Evolutionary conservation across 1,284 basidiomycete species (phyloP), one percentile per base, ranked within the genome.

Genomic region (Leccinum pachyderme): DNA sequence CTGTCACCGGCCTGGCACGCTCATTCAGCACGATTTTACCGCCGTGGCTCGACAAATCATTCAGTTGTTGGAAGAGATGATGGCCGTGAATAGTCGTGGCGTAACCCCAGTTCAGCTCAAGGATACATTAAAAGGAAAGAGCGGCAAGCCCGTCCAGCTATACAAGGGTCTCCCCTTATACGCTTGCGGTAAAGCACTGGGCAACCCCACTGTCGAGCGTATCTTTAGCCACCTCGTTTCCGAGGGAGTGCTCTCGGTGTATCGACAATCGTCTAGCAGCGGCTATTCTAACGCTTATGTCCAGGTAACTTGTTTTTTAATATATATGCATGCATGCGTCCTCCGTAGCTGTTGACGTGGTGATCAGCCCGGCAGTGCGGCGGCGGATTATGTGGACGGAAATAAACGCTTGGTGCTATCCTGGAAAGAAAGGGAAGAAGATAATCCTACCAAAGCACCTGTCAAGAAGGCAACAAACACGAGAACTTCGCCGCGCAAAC

Each of bases 71-170:
- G 68, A 79, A 51, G 66, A 75, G 29, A 75, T 84, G 54, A 62
- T 74, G 47, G 59, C 59, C 24, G 61, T 61, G 39, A 63, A 65
- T 15, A 51, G 22, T 35, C 67, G 78, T 58, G 68, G 75, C 31
- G 69, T 82, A 50, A 81, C 82, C n/a, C 61, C 77, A 56, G 58
- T 75, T 57, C 74, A 79, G 62, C 76, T 80, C 65, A 76, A 81
- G 35, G 77, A 81, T 39, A 80, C 86, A 4, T 84, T 89, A 70
- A 77, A 79, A 46, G 92, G 91, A 7, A 80, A 80, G 49, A 82
- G 81, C 49, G 63, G 63, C 51, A 74, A 63, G 25, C 68, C 72
- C 32, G 77, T 79, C 4, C 73, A 89, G 55, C 72, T 69, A 25
- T 74, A 77, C 41, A 81, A 77, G 48, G 75, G 78, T 0, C 78